These are phyloP conservation scores for Pyrenula aspistea DNA, from an alignment of 495 filamentous ascomycete genomes.

Conservation along the genomic window DNA sequence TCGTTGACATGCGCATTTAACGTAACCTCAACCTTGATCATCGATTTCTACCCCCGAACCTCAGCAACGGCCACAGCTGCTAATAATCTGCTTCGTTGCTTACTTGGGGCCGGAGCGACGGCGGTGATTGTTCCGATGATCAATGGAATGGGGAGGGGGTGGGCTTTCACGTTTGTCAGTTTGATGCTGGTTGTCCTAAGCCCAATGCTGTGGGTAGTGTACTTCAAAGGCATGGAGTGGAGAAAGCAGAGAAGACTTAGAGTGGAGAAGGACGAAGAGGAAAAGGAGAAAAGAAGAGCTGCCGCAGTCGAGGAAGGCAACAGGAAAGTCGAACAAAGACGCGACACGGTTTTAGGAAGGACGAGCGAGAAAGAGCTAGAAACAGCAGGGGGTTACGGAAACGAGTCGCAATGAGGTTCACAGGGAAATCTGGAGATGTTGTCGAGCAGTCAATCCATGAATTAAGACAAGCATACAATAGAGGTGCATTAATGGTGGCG, in stretches of 20 bases:
- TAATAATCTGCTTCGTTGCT: constrained; percentile 57
- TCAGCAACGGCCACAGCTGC: constrained; percentile 56
- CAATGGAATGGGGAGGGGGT: constrained; percentile 42
- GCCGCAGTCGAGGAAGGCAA: not conserved
- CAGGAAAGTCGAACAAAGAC: not conserved
- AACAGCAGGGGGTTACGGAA: no score
- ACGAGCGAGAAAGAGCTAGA: no score
- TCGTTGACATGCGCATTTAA: constrained; percentile 42
- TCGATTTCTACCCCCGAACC: constrained; percentile 48
- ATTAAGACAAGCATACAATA: no score
- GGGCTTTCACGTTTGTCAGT: constrained; percentile 30
- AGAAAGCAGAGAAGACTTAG: not conserved
- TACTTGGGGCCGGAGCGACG: constrained; percentile 50
- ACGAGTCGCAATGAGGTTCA: no score
- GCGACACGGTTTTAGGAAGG: no score
- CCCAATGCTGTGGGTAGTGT: constrained; percentile 22
- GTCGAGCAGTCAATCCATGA: no score
- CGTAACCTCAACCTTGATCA: constrained; percentile 30
- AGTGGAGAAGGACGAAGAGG: not conserved
- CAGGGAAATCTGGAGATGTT: no score
- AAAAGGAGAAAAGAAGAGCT: not conserved
- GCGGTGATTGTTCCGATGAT: constrained; percentile 51
- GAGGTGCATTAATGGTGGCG: no score
- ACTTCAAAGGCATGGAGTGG: constrained; percentile 23
- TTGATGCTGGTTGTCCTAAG: constrained; percentile 16